phyloP scores from a whole-genome alignment of 306 rosid genomes.

The Cicer chorassanicum region DNA sequence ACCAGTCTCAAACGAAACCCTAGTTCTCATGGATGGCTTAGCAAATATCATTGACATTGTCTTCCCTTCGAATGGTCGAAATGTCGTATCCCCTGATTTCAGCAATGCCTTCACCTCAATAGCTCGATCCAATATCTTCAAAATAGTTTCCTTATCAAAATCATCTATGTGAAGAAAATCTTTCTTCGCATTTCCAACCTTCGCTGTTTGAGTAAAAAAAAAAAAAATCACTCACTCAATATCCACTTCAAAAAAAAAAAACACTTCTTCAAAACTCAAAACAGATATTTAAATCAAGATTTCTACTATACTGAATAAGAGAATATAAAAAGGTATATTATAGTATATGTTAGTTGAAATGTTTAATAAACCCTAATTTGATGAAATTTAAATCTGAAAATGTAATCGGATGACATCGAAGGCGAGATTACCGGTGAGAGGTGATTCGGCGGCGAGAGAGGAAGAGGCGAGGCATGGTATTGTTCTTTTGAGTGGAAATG shows the following conservation, averaged over 20 bases:
- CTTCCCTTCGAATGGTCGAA: constrained; percentile 84
- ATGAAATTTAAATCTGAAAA: constrained; percentile 7
- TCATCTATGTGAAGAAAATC: constrained; percentile 86
- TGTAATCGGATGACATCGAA: neutral
- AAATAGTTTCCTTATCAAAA: constrained; percentile 73
- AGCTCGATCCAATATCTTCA: constrained; percentile 83
- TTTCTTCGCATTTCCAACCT: constrained; percentile 58
- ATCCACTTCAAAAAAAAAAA: neutral
- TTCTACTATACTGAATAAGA: neutral
- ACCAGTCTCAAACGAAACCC: constrained; percentile 96
- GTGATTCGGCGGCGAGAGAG: constrained; percentile 44
- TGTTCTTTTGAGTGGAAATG: neutral
- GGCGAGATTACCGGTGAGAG: constrained; percentile 38
- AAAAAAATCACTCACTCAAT: neutral
- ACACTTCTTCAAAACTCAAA: neutral
- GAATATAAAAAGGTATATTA: neutral
- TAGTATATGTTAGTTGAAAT: neutral
- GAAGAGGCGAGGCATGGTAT: constrained; percentile 61
- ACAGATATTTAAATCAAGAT: neutral
- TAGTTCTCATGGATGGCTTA: constrained; percentile 94
- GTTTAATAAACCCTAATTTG: constrained; percentile 40
- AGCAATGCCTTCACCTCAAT: constrained; percentile 78
- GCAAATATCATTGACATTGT: constrained; percentile 97
- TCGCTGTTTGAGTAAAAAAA: constrained; percentile 46
- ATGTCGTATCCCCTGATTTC: constrained; percentile 84